Base-by-base conservation (phyloP, 495 filamentous ascomycete genomes). In the Choiromyces venosus region DNA sequence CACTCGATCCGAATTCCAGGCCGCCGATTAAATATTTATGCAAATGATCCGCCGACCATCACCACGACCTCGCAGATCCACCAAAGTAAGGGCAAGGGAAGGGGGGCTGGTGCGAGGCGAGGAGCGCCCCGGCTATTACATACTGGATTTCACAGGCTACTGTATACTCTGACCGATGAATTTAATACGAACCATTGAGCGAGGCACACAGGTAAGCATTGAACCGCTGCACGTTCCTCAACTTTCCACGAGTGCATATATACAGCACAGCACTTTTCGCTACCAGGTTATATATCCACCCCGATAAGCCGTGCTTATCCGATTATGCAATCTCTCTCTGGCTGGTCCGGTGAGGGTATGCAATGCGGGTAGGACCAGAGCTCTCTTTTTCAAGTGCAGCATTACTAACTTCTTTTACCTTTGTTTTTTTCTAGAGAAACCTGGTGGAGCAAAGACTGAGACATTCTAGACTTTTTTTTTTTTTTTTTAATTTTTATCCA, bases 381-480 rank as follows among this genome's bases (percentile, higher is more conserved):
- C 19, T 40, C 9, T 18, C 21, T 18, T 21, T 4, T 44, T 44
- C 40, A 6, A 44, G 40, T 44, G 40, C 40, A 44, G 12, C n/a
- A n/a, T n/a, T n/a, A n/a, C n/a, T n/a, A n/a, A n/a, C n/a, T n/a
- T n/a, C n/a, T n/a, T n/a, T n/a, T n/a, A n/a, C n/a, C n/a, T n/a
- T n/a, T n/a, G n/a, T n/a, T n/a, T n/a, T n/a, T n/a, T n/a, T n/a
- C n/a, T n/a, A n/a, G n/a, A 9, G 0, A n/a, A 52, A 9, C 46
- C n/a, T 25, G 46, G 25, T 25, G 3, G n/a, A 52, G 21, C 21
- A 14, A 52, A n/a, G 21, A 52, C 21, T 52, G 46, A 52, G 46
- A 52, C 46, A 52, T 52, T 52, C 46, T 46, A 46, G 42, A 46
- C n/a, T n/a, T n/a, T n/a, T n/a, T n/a, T n/a, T n/a, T 46, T n/a